Evolutionary conservation across 2,329 filamentous ascomycete species (phyloP), one percentile per base, ranked within the genome.

Genomic region (Claviceps arundinis): DNA sequence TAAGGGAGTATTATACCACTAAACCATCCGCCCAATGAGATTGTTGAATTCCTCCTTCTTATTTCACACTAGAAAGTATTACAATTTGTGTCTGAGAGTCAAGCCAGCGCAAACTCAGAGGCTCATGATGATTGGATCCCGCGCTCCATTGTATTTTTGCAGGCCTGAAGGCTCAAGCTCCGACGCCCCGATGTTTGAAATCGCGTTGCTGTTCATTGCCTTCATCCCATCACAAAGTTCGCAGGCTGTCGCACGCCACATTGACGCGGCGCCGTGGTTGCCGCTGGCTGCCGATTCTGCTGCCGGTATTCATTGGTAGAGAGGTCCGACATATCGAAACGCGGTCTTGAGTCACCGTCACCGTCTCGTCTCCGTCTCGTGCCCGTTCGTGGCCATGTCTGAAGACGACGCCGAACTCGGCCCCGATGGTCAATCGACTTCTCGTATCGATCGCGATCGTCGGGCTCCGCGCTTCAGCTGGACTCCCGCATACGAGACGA

Each of bases 401-500:
- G 68, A 70, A 53, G 68, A 70, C 57, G 68, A 70, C 56, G 57
- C 60, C 55, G 68, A 70, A 54, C 60, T 67, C 56, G 66, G 62
- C 61, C 61, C 62, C 47, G 67, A 70, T 55, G 65, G 64, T 50
- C 63, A 64, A 51, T 57, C 56, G 47, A 57, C 60, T 50, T 57
- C 60, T 48, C 64, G 64, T 51, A 62, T 69, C 54, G 68, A 69
- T 55, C 67, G 68, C 56, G 68, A 70, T 55, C 62, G 68, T 55
- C 67, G 70, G 50, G 68, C 70, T 37, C 77, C 77, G 50, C 74
- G 78, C 54, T 81, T 81, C 63, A 80, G 75, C 62, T 81, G 78
- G 78, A 80, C 76, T 51, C 69, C 72, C 1, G 71, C 73, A 19
- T 81, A 74, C 67, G 78, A 81, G 64, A 71, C 73, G 51, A 81